Percentiles rank a stretch among this genome's conserved stretches.
Conservation (phyloP, 2,329 filamentous ascomycete species). For the Conoideocrella luteorostrata region DNA sequence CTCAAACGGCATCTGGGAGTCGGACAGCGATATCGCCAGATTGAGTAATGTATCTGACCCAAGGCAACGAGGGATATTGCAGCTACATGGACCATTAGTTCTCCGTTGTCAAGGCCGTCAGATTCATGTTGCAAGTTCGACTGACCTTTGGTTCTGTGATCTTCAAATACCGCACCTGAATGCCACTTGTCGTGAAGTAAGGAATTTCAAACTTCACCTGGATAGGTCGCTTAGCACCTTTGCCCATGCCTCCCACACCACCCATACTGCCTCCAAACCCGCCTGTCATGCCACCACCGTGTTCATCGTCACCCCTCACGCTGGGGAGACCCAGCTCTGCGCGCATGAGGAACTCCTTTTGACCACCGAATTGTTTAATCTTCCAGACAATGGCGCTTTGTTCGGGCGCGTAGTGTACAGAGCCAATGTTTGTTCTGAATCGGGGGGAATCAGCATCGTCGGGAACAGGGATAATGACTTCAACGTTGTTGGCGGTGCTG, state of each 20-base stretch:
- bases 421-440: slow-evolving; percentile 95
- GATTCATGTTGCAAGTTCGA: neutral
- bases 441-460: slow-evolving; percentile 94
- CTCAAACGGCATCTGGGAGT: slow-evolving; percentile 79
- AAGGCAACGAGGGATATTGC: slow-evolving; percentile 95
- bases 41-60: slow-evolving; percentile 98
- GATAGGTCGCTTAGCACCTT: slow-evolving; percentile 88
- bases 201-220: slow-evolving; percentile 99
- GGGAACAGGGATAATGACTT: slow-evolving; percentile 93
- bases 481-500: slow-evolving; percentile 96
- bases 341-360: slow-evolving; percentile 97
- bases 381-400: slow-evolving; percentile 99
- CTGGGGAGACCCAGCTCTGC: slow-evolving; percentile 91
- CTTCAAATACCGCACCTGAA: slow-evolving; percentile 97
- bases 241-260: slow-evolving; percentile 67
- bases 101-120: slow-evolving; percentile 6
- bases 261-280: slow-evolving; percentile 97
- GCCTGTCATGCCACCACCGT: slow-evolving; percentile 94
- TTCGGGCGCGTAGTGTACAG: slow-evolving; percentile 95
- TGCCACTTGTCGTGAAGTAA: slow-evolving; percentile 99
- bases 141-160: slow-evolving; percentile 96
- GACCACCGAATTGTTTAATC: slow-evolving; percentile 99
- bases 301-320: slow-evolving; percentile 91
- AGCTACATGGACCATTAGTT: slow-evolving; percentile 46
- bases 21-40: slow-evolving; percentile 94